phyloP scores from a whole-genome alignment of 2,329 filamentous ascomycete species.

The Penicillium sp. region DNA sequence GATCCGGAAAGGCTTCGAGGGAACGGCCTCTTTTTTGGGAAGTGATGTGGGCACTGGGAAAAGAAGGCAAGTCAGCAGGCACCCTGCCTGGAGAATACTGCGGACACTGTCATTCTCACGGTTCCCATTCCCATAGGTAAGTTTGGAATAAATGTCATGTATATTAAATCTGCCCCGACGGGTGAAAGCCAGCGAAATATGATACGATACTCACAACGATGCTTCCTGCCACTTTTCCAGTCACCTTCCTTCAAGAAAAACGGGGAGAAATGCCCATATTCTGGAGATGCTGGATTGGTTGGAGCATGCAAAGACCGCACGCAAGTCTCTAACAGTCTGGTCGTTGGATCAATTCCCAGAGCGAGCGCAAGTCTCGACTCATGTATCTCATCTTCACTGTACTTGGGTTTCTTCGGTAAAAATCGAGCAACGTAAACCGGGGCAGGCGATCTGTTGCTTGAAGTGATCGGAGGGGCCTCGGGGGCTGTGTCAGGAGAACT shows the following conservation, averaged over 20 bases:
- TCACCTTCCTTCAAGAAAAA: constrained; percentile 41
- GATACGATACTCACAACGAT: constrained; percentile 32
- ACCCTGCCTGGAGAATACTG: neutral
- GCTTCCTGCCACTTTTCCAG: constrained; percentile 35
- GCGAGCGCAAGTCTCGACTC: constrained; percentile 73
- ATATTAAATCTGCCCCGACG: constrained; percentile 6
- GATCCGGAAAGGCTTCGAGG: constrained; percentile 75
- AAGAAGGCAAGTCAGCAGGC: constrained; percentile 16
- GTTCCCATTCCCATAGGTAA: neutral
- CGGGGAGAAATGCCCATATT: constrained; percentile 32
- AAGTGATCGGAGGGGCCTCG: constrained; percentile 60
- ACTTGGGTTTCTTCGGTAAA: constrained; percentile 47
- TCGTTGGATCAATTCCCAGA: constrained; percentile 69
- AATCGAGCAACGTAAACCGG: constrained; percentile 59
- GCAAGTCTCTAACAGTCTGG: constrained; percentile 60
- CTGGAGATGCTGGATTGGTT: constrained; percentile 25
- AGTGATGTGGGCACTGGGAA: constrained; percentile 24
- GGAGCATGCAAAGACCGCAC: constrained; percentile 19
- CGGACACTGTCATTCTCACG: neutral
- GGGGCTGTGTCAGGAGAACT: constrained; percentile 47
- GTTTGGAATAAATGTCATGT: constrained; percentile 8
- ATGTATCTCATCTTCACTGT: constrained; percentile 65
- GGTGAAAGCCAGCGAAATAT: neutral
- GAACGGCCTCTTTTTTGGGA: constrained; percentile 50
- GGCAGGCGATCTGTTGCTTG: constrained; percentile 70